Evolutionary conservation across 2,329 filamentous ascomycete genomes (phyloP).

Genomic region (Coleophoma cylindrospora): DNA sequence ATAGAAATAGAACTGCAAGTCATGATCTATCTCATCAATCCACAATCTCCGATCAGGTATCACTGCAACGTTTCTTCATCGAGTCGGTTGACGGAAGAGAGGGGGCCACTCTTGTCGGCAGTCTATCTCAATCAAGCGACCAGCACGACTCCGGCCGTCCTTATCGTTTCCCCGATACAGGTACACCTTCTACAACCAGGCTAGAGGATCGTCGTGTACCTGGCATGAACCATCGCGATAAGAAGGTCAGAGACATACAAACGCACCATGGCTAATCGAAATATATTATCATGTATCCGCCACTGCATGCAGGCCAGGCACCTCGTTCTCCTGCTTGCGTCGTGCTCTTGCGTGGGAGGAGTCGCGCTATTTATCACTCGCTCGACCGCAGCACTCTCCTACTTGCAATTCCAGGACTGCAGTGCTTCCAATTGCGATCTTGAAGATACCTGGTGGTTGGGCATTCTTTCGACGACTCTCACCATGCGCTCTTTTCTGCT

Average conservation of each 20-base stretch:
- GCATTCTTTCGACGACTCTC: background rate
- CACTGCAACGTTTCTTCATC: no score
- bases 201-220: background rate
- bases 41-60: no score
- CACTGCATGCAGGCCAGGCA: no score
- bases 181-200: background rate
- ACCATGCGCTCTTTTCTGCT: background rate
- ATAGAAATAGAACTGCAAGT: no score
- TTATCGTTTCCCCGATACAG: no score
- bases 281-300: no score
- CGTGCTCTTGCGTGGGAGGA: background rate
- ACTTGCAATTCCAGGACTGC: background rate
- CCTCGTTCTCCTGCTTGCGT: background rate
- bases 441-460: background rate
- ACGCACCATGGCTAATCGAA: background rate
- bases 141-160: no score
- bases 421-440: background rate
- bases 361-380: background rate
- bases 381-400: background rate
- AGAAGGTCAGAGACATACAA: background rate
- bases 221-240: background rate
- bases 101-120: no score
- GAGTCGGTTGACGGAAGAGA: no score
- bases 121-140: no score
- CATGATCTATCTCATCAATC: no score